A percentile compares a stretch with the other conserved stretches of the same genome.
phyloP scores from a whole-genome alignment of 75 land plant genomes.

The Ceratopteris richardii region DNA sequence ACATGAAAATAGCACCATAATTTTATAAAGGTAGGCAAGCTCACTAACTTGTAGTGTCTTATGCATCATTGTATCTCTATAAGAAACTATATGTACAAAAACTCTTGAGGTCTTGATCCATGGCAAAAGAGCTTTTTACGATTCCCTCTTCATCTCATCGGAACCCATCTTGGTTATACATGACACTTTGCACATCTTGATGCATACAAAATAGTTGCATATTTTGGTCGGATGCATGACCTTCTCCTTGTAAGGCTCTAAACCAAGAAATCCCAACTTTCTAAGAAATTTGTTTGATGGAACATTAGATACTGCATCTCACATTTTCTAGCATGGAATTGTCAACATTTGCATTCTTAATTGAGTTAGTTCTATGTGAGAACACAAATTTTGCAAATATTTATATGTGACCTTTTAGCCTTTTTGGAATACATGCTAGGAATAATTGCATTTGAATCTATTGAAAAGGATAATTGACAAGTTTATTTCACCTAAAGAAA shows the following conservation, averaged over 20 bases:
- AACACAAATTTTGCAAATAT: neutral
- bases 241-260: conserved; percentile 49
- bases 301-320: conserved; percentile 59
- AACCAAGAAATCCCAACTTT: conserved; percentile 81
- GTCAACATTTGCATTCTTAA: conserved; percentile 15
- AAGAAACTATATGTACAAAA: conserved; percentile 64
- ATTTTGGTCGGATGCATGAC: conserved; percentile 35
- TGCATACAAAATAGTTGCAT: neutral
- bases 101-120: conserved; percentile 73
- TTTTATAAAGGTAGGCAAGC: conserved; percentile 86
- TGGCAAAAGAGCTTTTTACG: conserved; percentile 52
- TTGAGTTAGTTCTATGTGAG: conserved; percentile 20
- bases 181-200: neutral
- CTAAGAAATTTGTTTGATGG: conserved; percentile 55
- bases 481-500: too few relatives aligned
- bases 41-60: conserved; percentile 67
- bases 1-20: conserved; percentile 80
- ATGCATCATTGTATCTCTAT: conserved; percentile 55
- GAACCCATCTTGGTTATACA: neutral
- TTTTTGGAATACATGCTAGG: neutral
- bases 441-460: too few relatives aligned
- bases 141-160: conserved; percentile 45
- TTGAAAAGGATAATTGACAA: too few relatives aligned
- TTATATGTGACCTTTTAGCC: neutral
- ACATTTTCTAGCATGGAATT: conserved; percentile 55